These are phyloP conservation scores for Silybum marianum DNA, from an alignment of 129 eudicot species.

Conservation along the genomic window DNA sequence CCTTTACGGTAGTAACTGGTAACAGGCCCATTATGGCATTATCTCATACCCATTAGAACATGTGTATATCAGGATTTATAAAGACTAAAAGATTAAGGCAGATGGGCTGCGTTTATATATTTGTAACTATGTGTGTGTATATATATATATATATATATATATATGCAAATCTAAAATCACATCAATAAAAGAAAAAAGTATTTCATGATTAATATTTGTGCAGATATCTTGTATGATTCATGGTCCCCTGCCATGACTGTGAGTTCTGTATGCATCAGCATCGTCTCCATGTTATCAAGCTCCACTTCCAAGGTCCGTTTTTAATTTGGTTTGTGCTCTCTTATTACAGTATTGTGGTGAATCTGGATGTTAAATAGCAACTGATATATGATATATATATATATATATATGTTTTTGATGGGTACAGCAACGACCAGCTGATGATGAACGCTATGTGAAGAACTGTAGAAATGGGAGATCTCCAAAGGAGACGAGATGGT, in stretches of 20 bases:
- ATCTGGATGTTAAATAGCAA: neutral
- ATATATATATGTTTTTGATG: neutral
- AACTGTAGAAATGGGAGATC: conserved; percentile 92
- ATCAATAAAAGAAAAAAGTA: no score
- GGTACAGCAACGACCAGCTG: conserved; percentile 84
- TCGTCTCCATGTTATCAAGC: conserved; percentile 82
- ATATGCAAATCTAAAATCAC: no score
- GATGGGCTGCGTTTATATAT: neutral
- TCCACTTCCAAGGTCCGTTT: conserved; percentile 61
- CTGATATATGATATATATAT: neutral
- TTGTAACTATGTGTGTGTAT: neutral
- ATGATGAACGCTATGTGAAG: conserved; percentile 91
- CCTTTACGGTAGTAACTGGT: neutral
- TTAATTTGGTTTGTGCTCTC: neutral
- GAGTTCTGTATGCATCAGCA: conserved; percentile 80
- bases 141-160: no score
- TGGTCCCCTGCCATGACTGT: conserved; percentile 96
- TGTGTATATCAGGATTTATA: neutral
- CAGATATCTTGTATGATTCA: conserved; percentile 86
- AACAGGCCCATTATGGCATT: neutral
- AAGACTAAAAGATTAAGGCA: neutral
- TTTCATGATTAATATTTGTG: neutral
- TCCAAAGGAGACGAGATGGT: conserved; percentile 99
- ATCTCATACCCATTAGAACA: neutral
- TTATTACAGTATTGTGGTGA: neutral